phyloP scores from a whole-genome alignment of 2,329 filamentous ascomycete species.

The Emericellopsis atlantica region DNA sequence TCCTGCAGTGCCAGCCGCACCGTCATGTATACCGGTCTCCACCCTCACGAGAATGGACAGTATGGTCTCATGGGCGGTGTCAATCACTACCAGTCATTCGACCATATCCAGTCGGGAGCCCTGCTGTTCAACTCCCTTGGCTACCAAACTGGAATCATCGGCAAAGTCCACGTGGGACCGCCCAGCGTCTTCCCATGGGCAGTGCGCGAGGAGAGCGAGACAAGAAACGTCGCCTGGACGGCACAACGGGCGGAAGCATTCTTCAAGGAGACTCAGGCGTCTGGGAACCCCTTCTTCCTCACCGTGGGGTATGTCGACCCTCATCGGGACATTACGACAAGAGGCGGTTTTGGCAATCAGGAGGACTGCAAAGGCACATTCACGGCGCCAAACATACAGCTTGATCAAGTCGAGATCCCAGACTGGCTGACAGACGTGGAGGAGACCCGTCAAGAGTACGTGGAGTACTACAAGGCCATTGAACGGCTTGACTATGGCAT shows the following conservation, averaged over 20 bases:
- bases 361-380: conserved; percentile 1
- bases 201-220: conserved; percentile 23
- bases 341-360: conserved; percentile 29
- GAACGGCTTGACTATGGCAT: conserved; percentile 27
- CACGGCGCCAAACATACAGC: conserved; percentile 7
- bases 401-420: conserved; percentile 23
- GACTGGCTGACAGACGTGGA: conserved; percentile 25
- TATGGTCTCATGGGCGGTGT: conserved; percentile 25
- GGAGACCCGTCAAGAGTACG: conserved; percentile 26
- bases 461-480: conserved; percentile 27
- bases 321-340: conserved; percentile 22
- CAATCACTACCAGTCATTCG: conserved; percentile 29
- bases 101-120: conserved; percentile 27
- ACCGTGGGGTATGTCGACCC: conserved; percentile 33
- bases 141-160: conserved; percentile 32
- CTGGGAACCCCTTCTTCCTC: conserved; percentile 24
- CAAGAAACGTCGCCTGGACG: conserved; percentile 25
- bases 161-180: conserved; percentile 35
- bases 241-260: conserved; percentile 24
- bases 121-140: conserved; percentile 21
- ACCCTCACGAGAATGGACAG: conserved; percentile 33
- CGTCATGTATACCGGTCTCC: conserved; percentile 33
- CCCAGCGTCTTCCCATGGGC: conserved; percentile 26
- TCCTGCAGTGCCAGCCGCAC: conserved; percentile 34
- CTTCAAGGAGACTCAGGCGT: conserved; percentile 17